A percentile compares a stretch with the other conserved stretches of the same genome.
These are phyloP conservation scores for Phialophora tarda DNA, from an alignment of 2,329 filamentous ascomycete genomes.

Conservation along the genomic window DNA sequence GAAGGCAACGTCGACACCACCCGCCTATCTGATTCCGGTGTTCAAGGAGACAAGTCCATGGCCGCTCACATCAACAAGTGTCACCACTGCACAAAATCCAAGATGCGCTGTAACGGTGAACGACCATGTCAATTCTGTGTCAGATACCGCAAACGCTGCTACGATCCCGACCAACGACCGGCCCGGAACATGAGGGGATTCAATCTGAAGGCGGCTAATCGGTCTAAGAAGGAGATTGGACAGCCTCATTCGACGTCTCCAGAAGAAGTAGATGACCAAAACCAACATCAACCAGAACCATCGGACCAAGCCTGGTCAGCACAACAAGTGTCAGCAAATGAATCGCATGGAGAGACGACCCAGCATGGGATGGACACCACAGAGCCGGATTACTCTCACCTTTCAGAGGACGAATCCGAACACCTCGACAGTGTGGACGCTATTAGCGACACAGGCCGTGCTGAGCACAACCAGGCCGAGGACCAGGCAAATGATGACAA, in stretches of 20 bases:
- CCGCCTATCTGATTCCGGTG: not conserved
- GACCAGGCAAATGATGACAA: not conserved
- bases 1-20: not conserved
- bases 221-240: not conserved
- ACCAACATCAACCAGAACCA: not conserved
- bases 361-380: not conserved
- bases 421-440: not conserved
- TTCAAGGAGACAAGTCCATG: not conserved
- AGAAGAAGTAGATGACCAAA: not conserved
- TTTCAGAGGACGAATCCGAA: not conserved
- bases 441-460: not conserved
- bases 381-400: not conserved
- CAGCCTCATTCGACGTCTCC: not conserved
- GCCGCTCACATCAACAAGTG: not conserved
- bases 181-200: not conserved
- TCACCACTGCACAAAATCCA: slow-evolving; percentile 1
- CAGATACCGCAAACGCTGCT: not conserved
- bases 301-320: not conserved
- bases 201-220: not conserved
- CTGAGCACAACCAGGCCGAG: not conserved
- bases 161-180: not conserved
- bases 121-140: not conserved
- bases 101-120: not conserved
- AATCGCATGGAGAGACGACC: not conserved
- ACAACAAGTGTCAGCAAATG: not conserved